A percentile compares a stretch with the other conserved stretches of the same genome.
Conservation (phyloP, 2,329 filamentous ascomycete species). For the Onygenales sp. region DNA sequence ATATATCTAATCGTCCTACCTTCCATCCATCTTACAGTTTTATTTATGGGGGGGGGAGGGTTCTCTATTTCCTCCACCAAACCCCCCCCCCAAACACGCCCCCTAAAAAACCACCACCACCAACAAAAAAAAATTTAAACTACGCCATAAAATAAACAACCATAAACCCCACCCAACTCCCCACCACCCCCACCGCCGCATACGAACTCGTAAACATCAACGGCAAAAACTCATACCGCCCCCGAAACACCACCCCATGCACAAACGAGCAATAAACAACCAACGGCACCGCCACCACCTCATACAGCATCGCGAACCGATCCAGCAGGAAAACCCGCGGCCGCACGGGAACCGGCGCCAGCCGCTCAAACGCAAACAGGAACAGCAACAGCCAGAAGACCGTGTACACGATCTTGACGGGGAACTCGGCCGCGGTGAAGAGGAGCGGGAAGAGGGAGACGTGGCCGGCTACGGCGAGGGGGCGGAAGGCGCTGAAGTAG, state of each 20-base stretch:
- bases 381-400: conserved; percentile 85
- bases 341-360: conserved; percentile 72
- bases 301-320: conserved; percentile 81
- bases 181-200: conserved; percentile 84
- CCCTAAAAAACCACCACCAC: too few relatives aligned
- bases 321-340: conserved; percentile 84
- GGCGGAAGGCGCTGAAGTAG: conserved; percentile 83
- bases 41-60: conserved; percentile 19
- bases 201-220: conserved; percentile 97
- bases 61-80: conserved; percentile 9
- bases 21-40: neutral
- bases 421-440: conserved; percentile 87
- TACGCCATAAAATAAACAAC: conserved; percentile 70
- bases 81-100: neutral
- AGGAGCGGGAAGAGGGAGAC: conserved; percentile 91
- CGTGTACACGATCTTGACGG: conserved; percentile 88
- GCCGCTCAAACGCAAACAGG: conserved; percentile 72
- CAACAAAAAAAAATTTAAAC: neutral
- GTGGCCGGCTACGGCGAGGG: conserved; percentile 84
- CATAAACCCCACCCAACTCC: conserved; percentile 90
- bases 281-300: conserved; percentile 77
- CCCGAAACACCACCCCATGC: conserved; percentile 73
- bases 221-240: conserved; percentile 75
- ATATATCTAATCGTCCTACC: neutral
- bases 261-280: conserved; percentile 80